Percentiles rank a stretch among this genome's conserved stretches.
Conservation (phyloP, 2,329 filamentous ascomycete genomes). For the Neonectria coccinea region DNA sequence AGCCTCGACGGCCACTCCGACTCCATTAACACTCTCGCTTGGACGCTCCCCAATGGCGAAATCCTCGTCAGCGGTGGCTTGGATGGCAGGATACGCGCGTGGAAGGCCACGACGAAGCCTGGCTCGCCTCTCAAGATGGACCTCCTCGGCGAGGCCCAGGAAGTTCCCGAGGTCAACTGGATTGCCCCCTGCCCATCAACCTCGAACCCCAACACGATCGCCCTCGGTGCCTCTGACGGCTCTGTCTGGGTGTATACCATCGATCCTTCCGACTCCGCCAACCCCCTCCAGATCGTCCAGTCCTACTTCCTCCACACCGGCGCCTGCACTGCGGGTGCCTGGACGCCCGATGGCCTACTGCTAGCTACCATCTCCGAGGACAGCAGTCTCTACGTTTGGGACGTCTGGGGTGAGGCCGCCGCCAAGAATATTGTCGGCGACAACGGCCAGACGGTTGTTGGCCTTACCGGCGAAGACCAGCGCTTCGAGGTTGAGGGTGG, state of each 20-base stretch:
- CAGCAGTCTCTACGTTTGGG: slow-evolving; percentile 89
- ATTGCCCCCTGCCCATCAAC: slow-evolving; percentile 78
- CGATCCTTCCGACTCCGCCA: slow-evolving; percentile 69
- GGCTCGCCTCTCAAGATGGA: slow-evolving; percentile 63
- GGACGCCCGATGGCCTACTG: slow-evolving; percentile 88
- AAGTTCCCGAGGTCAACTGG: slow-evolving; percentile 98
- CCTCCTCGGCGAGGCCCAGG: slow-evolving; percentile 81
- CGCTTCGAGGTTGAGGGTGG: slow-evolving; percentile 93
- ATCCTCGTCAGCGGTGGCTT: slow-evolving; percentile 89
- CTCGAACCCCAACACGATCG: slow-evolving; percentile 81
- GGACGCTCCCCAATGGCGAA: slow-evolving; percentile 85
- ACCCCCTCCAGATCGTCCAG: slow-evolving; percentile 83
- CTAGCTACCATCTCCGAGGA: slow-evolving; percentile 93
- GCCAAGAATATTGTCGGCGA: slow-evolving; percentile 63
- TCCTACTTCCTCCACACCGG: slow-evolving; percentile 92
- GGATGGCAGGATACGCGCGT: slow-evolving; percentile 84
- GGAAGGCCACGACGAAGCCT: slow-evolving; percentile 64
- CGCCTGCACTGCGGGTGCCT: slow-evolving; percentile 88
- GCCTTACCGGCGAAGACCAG: slow-evolving; percentile 83
- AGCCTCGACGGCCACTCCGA: slow-evolving; percentile 91
- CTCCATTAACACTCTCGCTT: slow-evolving; percentile 87
- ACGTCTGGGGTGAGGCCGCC: slow-evolving; percentile 84
- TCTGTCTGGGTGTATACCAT: slow-evolving; percentile 97
- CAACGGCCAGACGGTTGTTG: slow-evolving; percentile 75
- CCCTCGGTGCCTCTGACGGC: slow-evolving; percentile 89